phyloP scores from a whole-genome alignment of 768 basidiomycete species.

The Rhodotorula sphaerocarpa region DNA sequence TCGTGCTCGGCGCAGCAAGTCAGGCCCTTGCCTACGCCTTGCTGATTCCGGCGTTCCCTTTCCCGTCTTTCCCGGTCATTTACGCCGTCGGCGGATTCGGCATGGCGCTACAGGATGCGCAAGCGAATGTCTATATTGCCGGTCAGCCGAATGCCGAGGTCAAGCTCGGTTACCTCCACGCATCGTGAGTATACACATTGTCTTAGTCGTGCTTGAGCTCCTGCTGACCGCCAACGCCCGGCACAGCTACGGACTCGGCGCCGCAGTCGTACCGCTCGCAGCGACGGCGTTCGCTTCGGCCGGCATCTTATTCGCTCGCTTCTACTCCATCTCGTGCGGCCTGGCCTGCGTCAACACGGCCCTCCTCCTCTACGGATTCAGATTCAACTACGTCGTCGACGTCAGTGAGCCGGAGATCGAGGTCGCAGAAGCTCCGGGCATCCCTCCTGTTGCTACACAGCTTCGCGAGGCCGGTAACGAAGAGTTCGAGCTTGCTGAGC shows the following conservation, averaged over 20 bases:
- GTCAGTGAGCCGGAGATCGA: background rate
- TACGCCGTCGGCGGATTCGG: conserved; percentile 26
- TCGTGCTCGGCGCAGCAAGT: conserved; percentile 5
- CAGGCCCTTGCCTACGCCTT: conserved; percentile 24
- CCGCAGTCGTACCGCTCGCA: conserved; percentile 18
- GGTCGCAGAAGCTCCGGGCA: background rate
- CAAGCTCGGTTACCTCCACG: conserved; percentile 19
- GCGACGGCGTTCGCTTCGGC: conserved; percentile 25
- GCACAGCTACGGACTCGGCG: conserved; percentile 9
- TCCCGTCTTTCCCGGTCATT: conserved; percentile 14
- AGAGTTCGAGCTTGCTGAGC: conserved; percentile 9
- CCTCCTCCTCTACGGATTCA: conserved; percentile 20
- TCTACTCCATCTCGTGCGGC: conserved; percentile 18
- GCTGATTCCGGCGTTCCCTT: conserved; percentile 30
- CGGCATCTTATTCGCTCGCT: conserved; percentile 17
- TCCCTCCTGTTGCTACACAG: background rate
- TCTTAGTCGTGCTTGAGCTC: too few species aligned
- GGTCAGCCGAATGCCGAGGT: conserved; percentile 4
- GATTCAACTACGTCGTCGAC: conserved; percentile 18
- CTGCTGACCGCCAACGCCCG: background rate
- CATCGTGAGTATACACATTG: conserved; percentile 10
- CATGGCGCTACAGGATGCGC: conserved; percentile 21
- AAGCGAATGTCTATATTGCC: conserved; percentile 27
- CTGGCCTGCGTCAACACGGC: conserved; percentile 9
- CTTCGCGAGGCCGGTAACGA: too few species aligned